Conservation (phyloP, 345 rosid genomes). For the Nephelium lappaceum region DNA sequence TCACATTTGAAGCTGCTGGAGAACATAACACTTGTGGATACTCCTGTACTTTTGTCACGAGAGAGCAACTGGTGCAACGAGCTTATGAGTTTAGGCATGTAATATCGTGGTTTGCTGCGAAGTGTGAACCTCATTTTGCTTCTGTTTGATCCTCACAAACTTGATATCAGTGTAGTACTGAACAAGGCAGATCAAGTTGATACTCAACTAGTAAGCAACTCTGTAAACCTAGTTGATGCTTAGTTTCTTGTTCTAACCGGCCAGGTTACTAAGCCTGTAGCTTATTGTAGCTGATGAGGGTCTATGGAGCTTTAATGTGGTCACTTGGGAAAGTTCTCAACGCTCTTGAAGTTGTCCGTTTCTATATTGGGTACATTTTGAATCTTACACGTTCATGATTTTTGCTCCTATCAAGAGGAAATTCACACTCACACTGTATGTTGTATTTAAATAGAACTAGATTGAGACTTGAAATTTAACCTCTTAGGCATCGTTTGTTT, state of each 20-base stretch:
- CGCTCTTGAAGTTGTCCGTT: slow-evolving; percentile 92
- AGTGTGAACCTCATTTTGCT: slow-evolving; percentile 96
- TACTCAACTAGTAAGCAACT: slow-evolving; percentile 72
- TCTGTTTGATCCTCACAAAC: slow-evolving; percentile 94
- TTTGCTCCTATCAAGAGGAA: slow-evolving; percentile 74
- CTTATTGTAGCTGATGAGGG: slow-evolving; percentile 85
- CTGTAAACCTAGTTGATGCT: slow-evolving; percentile 7
- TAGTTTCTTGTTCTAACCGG: slow-evolving; percentile 10
- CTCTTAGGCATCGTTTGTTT: no score
- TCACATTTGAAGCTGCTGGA: slow-evolving; percentile 68
- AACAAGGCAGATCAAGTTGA: slow-evolving; percentile 97
- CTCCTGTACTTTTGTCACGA: slow-evolving; percentile 93
- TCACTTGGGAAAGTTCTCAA: slow-evolving; percentile 95
- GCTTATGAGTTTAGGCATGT: slow-evolving; percentile 92
- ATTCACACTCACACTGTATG: slow-evolving; percentile 36
- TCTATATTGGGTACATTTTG: slow-evolving; percentile 81
- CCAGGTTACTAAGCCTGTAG: slow-evolving; percentile 36
- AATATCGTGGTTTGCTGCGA: slow-evolving; percentile 97
- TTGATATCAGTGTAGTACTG: slow-evolving; percentile 90
- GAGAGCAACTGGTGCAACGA: slow-evolving; percentile 86
- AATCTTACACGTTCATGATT: background rate
- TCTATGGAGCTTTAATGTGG: slow-evolving; percentile 98
- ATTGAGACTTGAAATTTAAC: no score
- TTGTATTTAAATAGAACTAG: no score
- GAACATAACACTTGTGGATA: slow-evolving; percentile 87